Base-by-base conservation (phyloP, 225 moss, liverwort and hornwort species). In the Climacium dendroides region DNA sequence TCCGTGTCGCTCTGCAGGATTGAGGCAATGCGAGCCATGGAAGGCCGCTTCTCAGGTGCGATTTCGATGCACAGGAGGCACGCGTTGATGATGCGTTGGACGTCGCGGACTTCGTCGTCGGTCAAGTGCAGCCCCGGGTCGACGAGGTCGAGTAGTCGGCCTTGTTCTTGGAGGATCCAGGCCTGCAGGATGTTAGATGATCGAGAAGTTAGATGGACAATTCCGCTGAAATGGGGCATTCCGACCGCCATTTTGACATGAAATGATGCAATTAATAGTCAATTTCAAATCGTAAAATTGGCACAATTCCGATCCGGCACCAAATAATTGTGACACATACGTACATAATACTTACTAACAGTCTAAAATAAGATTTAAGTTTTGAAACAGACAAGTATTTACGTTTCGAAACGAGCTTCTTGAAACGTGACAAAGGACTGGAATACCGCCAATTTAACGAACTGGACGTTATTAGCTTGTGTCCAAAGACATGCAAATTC, bases 1-100 rank as follows among this genome's bases (percentile, higher is more conserved):
- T 90, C 88, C 19, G 85, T 85, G 20, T 90, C 85, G 9, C 90
- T 81, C 85, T 88, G 90, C 63, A 90, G 20, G 13, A 90, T 88
- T 14, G 90, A 88, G 26, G 82, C 90, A 3, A 85, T 32, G 30
- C 85, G 81, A 23, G 88, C 90, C 88, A 90, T 90, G 63, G 82
- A 24, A 15, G 90, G 85, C 6, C 88, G 61, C 82, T 29, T 61
- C 63, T 88, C 88, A 0, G 85, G 4, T 14, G 62, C 9, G 64
- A 78, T 77, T 47, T 88, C 85, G 6, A 88, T 88, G 85, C 90
- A 90, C 62, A 88, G 28, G 10, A 90, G 88, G n/a, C n/a, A n/a
- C n/a, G n/a, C n/a, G n/a, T n/a, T n/a, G n/a, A n/a, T n/a, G n/a
- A n/a, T n/a, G n/a, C n/a, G n/a, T n/a, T n/a, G n/a, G n/a, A n/a